Evolutionary conservation across 1,139 yeast species (phyloP), one percentile per base, ranked within the genome.

Genomic region (Pichia sp.): DNA sequence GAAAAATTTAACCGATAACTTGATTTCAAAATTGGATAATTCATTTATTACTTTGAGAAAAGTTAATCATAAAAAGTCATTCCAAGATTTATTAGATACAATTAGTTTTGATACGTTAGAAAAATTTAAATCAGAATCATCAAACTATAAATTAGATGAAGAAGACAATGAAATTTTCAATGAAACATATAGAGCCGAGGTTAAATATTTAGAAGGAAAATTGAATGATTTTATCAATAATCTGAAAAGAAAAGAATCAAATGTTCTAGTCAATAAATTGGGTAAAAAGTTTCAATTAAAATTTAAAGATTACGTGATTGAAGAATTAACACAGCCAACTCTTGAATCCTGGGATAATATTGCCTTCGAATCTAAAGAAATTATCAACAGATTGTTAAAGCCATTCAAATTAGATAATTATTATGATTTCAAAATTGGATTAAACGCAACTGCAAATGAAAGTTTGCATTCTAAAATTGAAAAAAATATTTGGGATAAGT

Each of bases 381-480:
- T 76, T 3, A 58, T 74, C 11, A 58, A 62, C 1, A 39, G 40
- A 10, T 9, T 46, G 56, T 51, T 49, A 27, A 43, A 41, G 11
- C 60, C 52, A 18, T 61, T 50, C 43, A 36, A 44, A 10, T 47
- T 36, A 1, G 64, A 51, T 41, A 47, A 37, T 0, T 38, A 4
- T 0, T 74, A 67, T 55, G 89, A 87, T 59, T 86, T 88, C 59
- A 79, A 76, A 29, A 68, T 85, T 34, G 96, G 88, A 2, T 74
- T 82, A 2, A 49, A 72, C 2, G 61, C 58, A 1, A 71, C 66
- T 2, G 71, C 68, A 32, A 83, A 81, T 58, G 56, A 55, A 2
- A 58, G 59, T 3, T 73, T 79, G 1, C 66, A 69, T 8, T 61
- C 64, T 28, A 71, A 70, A 42, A 70, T 88, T 47, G 69, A 74